phyloP scores from a whole-genome alignment of 1,284 basidiomycete genomes.

The Trametes pubescens region DNA sequence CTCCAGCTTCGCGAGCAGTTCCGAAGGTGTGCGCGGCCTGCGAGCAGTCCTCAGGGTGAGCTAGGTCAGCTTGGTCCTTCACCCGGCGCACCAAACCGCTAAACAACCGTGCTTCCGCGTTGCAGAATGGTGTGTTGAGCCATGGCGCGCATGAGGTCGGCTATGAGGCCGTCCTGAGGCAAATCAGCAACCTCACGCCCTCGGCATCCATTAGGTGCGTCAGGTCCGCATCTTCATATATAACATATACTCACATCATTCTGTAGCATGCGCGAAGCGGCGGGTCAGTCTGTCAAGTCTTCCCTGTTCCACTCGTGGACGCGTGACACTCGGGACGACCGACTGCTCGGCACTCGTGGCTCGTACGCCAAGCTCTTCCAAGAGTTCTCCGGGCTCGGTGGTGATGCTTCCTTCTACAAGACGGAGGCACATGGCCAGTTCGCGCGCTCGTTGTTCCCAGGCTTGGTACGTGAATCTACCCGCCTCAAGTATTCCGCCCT shows the following conservation, averaged over 20 bases:
- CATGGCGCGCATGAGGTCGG: conserved; percentile 78
- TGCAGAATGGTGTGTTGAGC: conserved; percentile 50
- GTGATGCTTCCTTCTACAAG: conserved; percentile 79
- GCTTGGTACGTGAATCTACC: conserved; percentile 56
- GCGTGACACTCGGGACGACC: conserved; percentile 85
- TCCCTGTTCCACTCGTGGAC: conserved; percentile 83
- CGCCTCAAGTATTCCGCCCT: not conserved
- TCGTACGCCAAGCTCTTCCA: conserved; percentile 69
- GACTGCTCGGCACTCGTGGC: conserved; percentile 69
- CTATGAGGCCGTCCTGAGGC: conserved; percentile 83
- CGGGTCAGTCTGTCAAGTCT: conserved; percentile 85
- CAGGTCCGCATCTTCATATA: not conserved
- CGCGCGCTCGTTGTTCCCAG: conserved; percentile 64
- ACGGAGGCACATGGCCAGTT: conserved; percentile 72
- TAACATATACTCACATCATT: not conserved
- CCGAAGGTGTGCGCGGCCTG: conserved; percentile 71
- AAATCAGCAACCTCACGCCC: conserved; percentile 75
- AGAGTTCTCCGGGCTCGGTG: conserved; percentile 84
- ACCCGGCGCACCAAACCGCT: conserved; percentile 34
- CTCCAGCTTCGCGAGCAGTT: conserved; percentile 73
- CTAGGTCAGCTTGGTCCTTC: conserved; percentile 45
- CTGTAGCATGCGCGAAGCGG: conserved; percentile 81
- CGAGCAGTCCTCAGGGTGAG: conserved; percentile 74
- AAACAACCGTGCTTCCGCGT: conserved; percentile 37
- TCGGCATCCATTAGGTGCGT: conserved; percentile 82